These are phyloP conservation scores for Cadophora luteo-olivacea DNA, from an alignment of 2,329 filamentous ascomycete species.

Conservation along the genomic window DNA sequence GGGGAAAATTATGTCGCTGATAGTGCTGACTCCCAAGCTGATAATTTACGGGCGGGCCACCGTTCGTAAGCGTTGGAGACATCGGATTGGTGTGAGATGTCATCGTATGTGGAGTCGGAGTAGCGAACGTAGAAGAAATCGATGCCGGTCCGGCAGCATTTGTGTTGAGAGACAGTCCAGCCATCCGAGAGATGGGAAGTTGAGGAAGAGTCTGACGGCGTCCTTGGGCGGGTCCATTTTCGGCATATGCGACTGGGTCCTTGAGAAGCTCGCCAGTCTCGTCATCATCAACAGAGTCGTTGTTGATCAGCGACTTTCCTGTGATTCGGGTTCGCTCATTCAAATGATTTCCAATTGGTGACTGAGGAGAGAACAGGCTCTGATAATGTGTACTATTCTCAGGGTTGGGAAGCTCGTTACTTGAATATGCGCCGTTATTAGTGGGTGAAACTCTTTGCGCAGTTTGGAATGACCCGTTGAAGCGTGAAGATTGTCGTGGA, in stretches of 20 bases:
- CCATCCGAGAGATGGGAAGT: constrained; percentile 72
- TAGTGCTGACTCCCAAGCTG: constrained; percentile 63
- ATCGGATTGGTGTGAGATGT: constrained; percentile 52
- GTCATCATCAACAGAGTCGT: constrained; percentile 71
- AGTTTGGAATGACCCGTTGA: constrained; percentile 64
- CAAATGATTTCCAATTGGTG: constrained; percentile 74
- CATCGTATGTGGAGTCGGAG: constrained; percentile 34
- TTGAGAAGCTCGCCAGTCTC: constrained; percentile 76
- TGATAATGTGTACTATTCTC: constrained; percentile 62
- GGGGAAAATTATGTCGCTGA: constrained; percentile 74
- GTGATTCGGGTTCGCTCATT: constrained; percentile 64
- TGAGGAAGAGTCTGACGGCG: constrained; percentile 76
- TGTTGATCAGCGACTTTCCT: constrained; percentile 76
- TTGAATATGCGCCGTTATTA: constrained; percentile 59
- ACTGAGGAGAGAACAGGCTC: constrained; percentile 74
- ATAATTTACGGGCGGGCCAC: constrained; percentile 54
- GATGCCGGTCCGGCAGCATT: constrained; percentile 52
- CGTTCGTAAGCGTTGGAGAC: constrained; percentile 62
- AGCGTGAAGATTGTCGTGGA: constrained; percentile 51
- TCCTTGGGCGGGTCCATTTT: constrained; percentile 64
- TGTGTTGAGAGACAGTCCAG: constrained; percentile 75
- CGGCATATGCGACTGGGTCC: constrained; percentile 75
- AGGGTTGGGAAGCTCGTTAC: constrained; percentile 64
- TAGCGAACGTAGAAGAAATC: constrained; percentile 35
- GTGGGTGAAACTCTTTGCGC: constrained; percentile 55